Conservation (phyloP, 2,329 filamentous ascomycete genomes). For the Macrophomina pseudophaseolina region DNA sequence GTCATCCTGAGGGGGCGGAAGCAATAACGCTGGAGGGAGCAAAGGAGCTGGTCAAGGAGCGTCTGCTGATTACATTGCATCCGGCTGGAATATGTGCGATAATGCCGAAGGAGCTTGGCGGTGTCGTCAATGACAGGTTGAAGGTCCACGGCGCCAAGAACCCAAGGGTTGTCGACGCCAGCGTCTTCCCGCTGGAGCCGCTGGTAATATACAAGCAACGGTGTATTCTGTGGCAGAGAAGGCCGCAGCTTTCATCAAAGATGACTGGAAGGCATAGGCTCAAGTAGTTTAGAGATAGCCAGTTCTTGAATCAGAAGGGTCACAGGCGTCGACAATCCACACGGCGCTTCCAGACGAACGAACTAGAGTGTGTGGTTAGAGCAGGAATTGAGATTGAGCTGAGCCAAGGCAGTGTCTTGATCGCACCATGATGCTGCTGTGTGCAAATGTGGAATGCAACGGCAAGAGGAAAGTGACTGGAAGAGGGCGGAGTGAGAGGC, state of each 20-base stretch:
- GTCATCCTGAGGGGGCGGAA: constrained; percentile 24
- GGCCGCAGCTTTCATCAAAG: constrained; percentile 38
- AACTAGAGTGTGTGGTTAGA: too few species aligned
- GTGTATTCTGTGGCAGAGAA: constrained; percentile 27
- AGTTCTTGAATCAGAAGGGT: too few species aligned
- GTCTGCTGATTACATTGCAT: constrained; percentile 41
- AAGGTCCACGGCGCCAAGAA: constrained; percentile 34
- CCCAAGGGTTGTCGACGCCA: constrained; percentile 28
- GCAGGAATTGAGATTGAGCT: too few species aligned
- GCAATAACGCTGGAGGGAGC: constrained; percentile 17
- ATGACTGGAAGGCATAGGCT: constrained; percentile 36
- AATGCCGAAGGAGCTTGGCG: constrained; percentile 35
- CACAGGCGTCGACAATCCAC: too few species aligned
- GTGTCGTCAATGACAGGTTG: constrained; percentile 36
- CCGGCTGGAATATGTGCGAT: constrained; percentile 39
- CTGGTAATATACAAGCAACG: constrained; percentile 21
- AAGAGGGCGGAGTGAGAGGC: background rate
- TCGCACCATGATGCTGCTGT: constrained; percentile 22
- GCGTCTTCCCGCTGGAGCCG: constrained; percentile 27
- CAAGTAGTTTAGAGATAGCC: too few species aligned
- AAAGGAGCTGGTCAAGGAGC: constrained; percentile 31
- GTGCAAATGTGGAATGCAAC: constrained; percentile 39
- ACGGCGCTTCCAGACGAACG: too few species aligned
- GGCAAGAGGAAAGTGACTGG: constrained; percentile 29
- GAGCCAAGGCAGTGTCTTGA: too few species aligned